A percentile compares a stretch with the other conserved stretches of the same genome.
These are phyloP conservation scores for Penicillium cataractarum DNA, from an alignment of 495 filamentous ascomycete genomes.

Conservation along the genomic window DNA sequence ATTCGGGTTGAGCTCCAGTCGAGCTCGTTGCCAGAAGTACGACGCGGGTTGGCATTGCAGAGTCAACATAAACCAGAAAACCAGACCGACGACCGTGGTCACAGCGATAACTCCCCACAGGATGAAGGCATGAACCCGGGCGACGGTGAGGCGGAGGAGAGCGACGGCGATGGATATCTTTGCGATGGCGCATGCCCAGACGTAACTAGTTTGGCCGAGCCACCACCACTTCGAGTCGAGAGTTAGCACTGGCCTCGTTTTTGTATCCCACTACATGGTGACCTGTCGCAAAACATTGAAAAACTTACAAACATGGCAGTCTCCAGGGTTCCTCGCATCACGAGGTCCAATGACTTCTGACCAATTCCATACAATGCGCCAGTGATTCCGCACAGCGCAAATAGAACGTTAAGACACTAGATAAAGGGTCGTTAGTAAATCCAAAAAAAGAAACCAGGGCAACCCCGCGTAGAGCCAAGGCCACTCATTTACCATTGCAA, in stretches of 20 bases:
- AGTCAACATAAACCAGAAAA: conserved; percentile 46
- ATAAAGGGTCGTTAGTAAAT: neutral
- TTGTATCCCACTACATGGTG: neutral
- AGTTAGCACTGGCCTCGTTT: neutral
- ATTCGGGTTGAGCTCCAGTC: conserved; percentile 2
- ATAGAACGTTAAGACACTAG: conserved; percentile 37
- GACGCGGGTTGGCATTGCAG: conserved; percentile 47
- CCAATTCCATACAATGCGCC: conserved; percentile 44
- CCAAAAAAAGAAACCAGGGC: no score
- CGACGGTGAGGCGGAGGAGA: conserved; percentile 40
- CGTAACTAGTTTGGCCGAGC: conserved; percentile 38
- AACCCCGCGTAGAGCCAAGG: no score
- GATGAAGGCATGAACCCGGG: conserved; percentile 23
- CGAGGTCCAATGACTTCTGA: conserved; percentile 23
- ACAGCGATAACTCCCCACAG: conserved; percentile 38
- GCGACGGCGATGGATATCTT: conserved; percentile 42
- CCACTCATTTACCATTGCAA: conserved; percentile 39
- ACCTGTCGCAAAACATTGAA: neutral
- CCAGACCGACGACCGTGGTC: conserved; percentile 31
- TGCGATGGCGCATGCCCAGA: conserved; percentile 33
- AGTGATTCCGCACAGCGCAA: conserved; percentile 44
- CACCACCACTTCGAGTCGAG: conserved; percentile 42
- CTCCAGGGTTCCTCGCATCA: conserved; percentile 28
- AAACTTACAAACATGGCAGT: conserved; percentile 47
- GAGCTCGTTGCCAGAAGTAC: conserved; percentile 43